These are phyloP conservation scores for Exophiala oligosperma DNA, from an alignment of 2,329 filamentous ascomycete species.

Conservation along the genomic window DNA sequence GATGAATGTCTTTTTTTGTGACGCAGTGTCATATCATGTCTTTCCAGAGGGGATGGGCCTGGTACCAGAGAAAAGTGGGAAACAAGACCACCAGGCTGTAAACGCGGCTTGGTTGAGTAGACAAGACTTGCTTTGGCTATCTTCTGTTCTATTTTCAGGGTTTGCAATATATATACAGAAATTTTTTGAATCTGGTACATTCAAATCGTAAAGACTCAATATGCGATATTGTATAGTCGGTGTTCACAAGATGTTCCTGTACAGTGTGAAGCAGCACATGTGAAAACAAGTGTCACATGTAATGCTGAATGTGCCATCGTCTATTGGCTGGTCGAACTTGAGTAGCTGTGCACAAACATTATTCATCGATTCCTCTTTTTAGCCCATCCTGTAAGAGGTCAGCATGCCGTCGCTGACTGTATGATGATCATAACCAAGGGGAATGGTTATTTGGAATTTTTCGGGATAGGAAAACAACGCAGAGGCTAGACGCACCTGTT, in stretches of 20 bases:
- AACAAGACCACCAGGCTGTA: neutral
- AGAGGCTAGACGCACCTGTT: conserved; percentile 5
- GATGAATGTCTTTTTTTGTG: neutral
- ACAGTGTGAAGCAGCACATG: too few relatives aligned
- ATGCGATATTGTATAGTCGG: too few relatives aligned
- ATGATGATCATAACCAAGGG: neutral
- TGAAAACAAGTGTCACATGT: too few relatives aligned
- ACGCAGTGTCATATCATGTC: neutral
- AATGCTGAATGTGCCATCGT: too few relatives aligned
- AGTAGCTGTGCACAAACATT: neutral
- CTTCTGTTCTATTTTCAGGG: neutral
- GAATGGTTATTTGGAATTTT: too few relatives aligned
- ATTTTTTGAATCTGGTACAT: neutral
- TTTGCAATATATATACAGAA: neutral
- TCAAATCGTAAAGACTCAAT: too few relatives aligned
- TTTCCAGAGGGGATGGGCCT: neutral
- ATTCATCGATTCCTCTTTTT: conserved; percentile 15
- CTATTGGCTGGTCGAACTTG: too few relatives aligned
- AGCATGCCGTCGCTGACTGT: neutral
- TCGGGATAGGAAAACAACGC: too few relatives aligned
- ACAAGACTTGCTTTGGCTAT: neutral
- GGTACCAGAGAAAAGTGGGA: neutral
- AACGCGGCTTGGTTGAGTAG: neutral
- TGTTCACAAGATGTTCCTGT: too few relatives aligned
- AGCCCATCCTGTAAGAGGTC: conserved; percentile 6